A percentile compares a stretch with the other conserved stretches of the same genome.
Conservation (phyloP, 495 filamentous ascomycete species). For the Aspergillus cristatus region DNA sequence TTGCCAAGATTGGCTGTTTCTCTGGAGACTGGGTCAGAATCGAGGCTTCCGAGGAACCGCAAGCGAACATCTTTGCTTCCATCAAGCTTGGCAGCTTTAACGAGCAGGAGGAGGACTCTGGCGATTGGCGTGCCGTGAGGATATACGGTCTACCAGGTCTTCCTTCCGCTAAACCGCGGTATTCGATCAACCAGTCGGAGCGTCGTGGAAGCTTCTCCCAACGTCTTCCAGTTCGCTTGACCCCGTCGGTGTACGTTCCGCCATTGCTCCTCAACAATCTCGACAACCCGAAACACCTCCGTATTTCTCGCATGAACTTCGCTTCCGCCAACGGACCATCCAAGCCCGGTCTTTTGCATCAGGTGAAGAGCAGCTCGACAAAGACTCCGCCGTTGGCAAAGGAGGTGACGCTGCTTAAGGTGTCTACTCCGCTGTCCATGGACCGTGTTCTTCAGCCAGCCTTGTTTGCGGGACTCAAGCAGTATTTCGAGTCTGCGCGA, state of each 20-base stretch:
- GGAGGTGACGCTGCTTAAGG: constrained; percentile 82
- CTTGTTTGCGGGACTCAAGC: constrained; percentile 74
- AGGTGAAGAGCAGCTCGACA: constrained; percentile 39
- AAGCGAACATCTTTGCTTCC: constrained; percentile 43
- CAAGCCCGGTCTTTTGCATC: constrained; percentile 28
- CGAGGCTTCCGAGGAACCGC: constrained; percentile 60
- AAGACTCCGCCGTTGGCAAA: constrained; percentile 76
- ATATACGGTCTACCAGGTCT: constrained; percentile 80
- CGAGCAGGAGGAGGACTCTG: constrained; percentile 33
- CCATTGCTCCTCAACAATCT: constrained; percentile 82
- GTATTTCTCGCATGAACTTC: constrained; percentile 55
- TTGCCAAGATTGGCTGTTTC: constrained; percentile 88
- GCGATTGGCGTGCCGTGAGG: constrained; percentile 67
- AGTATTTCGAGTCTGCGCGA: constrained; percentile 69
- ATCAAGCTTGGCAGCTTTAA: constrained; percentile 41
- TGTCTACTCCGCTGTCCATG: constrained; percentile 79
- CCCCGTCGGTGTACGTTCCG: constrained; percentile 65
- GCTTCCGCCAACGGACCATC: constrained; percentile 20
- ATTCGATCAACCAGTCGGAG: constrained; percentile 40
- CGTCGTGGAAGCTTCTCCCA: constrained; percentile 47
- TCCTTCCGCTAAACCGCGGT: constrained; percentile 38
- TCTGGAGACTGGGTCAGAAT: constrained; percentile 96
- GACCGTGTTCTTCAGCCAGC: constrained; percentile 75
- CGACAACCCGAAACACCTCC: constrained; percentile 61
- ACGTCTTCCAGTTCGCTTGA: constrained; percentile 25